Percentiles rank a stretch among this genome's conserved stretches.
Conservation (phyloP, 1,139 yeast genomes). For the Taiozyma sp. region DNA sequence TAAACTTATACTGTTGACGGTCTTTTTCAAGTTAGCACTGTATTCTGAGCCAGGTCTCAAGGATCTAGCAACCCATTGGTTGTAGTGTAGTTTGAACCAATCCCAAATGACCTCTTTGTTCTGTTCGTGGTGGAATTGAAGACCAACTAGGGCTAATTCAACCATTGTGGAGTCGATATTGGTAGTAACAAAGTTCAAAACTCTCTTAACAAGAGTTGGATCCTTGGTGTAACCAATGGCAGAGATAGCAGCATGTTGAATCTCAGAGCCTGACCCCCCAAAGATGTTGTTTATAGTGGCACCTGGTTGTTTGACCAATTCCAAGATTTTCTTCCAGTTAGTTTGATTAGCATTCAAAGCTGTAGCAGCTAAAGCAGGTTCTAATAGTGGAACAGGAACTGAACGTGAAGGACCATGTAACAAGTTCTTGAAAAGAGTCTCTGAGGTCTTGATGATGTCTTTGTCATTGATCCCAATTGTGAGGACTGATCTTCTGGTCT, state of each 20-base stretch:
- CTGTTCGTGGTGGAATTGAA: slow-evolving; percentile 25
- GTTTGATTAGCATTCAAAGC: slow-evolving; percentile 33
- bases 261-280: slow-evolving; percentile 26
- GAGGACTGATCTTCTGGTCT: slow-evolving; percentile 31
- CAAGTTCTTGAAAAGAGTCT: slow-evolving; percentile 38
- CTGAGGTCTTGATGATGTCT: slow-evolving; percentile 31
- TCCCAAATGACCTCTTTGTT: slow-evolving; percentile 35
- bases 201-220: slow-evolving; percentile 41
- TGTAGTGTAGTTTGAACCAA: slow-evolving; percentile 50
- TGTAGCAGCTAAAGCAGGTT: slow-evolving; percentile 30
- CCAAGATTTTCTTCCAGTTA: slow-evolving; percentile 52
- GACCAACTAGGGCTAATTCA: slow-evolving; percentile 51
- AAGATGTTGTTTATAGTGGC: slow-evolving; percentile 24
- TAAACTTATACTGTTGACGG: slow-evolving; percentile 36
- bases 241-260: slow-evolving; percentile 50
- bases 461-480: slow-evolving; percentile 23
- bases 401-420: slow-evolving; percentile 43
- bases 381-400: slow-evolving; percentile 44
- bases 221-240: slow-evolving; percentile 45
- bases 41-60: slow-evolving; percentile 38
- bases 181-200: slow-evolving; percentile 48
- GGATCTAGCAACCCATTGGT: slow-evolving; percentile 43
- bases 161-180: slow-evolving; percentile 50
- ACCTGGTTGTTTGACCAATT: slow-evolving; percentile 44
- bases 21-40: slow-evolving; percentile 31